A percentile compares a stretch with the other conserved stretches of the same genome.
These are phyloP conservation scores for Myxozyma melibiosi DNA, from an alignment of 805 yeast species.

Conservation along the genomic window DNA sequence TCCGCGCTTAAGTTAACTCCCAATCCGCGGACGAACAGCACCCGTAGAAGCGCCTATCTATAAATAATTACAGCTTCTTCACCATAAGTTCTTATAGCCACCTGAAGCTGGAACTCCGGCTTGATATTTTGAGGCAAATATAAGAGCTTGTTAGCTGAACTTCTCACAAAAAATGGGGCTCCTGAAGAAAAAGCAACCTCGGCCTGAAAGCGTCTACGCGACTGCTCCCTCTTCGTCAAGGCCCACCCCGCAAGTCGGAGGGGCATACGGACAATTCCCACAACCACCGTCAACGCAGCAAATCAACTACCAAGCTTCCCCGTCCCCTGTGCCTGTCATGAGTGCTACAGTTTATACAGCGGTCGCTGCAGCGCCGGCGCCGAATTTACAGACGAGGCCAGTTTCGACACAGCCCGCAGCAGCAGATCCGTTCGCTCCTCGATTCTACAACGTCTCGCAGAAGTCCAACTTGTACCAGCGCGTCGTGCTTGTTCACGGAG, in stretches of 20 bases:
- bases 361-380: neutral
- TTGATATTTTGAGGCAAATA: neutral
- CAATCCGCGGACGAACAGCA: too few relatives aligned
- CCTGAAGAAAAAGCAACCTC: conserved; percentile 2
- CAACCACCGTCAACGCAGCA: too few relatives aligned
- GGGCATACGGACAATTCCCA: too few relatives aligned
- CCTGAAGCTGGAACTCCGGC: neutral
- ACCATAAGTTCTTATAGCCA: too few relatives aligned
- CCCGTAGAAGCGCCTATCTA: too few relatives aligned
- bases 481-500: conserved; percentile 44
- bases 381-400: neutral
- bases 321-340: too few relatives aligned
- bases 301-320: too few relatives aligned
- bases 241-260: too few relatives aligned
- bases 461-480: conserved; percentile 34
- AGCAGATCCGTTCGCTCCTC: conserved; percentile 9
- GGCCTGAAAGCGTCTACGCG: neutral
- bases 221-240: neutral
- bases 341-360: too few relatives aligned
- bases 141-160: neutral
- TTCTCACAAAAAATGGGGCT: neutral
- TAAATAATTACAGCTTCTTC: too few relatives aligned
- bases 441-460: conserved; percentile 22
- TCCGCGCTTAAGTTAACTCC: too few relatives aligned
- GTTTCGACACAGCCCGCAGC: neutral